Evolutionary conservation across 495 filamentous ascomycete genomes (phyloP).

Genomic region (Xylaria flabelliformis): DNA sequence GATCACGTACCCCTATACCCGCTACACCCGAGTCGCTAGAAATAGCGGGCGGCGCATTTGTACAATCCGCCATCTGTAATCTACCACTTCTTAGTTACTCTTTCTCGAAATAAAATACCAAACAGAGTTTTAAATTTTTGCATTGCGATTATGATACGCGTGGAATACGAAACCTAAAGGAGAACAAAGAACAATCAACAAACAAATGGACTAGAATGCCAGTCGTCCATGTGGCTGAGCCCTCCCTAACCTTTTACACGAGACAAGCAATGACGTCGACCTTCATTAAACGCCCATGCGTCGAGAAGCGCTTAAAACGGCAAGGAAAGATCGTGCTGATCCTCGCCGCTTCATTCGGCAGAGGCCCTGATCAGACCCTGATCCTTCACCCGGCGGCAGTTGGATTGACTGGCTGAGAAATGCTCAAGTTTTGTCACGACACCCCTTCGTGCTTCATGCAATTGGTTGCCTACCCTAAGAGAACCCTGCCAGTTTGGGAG

Average conservation of each 20-base stretch:
- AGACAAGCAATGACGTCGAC: slow-evolving; percentile 8
- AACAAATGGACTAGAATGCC: background rate
- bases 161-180: background rate
- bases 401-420: slow-evolving; percentile 2
- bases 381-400: background rate
- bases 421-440: background rate
- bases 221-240: background rate
- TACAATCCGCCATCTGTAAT: slow-evolving; percentile 49
- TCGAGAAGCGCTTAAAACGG: background rate
- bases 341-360: slow-evolving; percentile 8
- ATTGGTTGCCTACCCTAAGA: background rate
- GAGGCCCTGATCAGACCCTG: background rate
- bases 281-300: slow-evolving; percentile 4
- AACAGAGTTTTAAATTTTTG: background rate
- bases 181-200: background rate
- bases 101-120: background rate
- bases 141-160: background rate
- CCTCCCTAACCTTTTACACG: slow-evolving; percentile 5
- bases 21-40: slow-evolving; percentile 63
- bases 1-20: slow-evolving; percentile 59
- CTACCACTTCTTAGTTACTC: background rate
- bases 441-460: slow-evolving; percentile 1
- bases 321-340: slow-evolving; percentile 5
- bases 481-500: background rate
- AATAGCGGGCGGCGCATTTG: slow-evolving; percentile 47